phyloP scores from a whole-genome alignment of 2,329 filamentous ascomycete genomes.

The Ophiocordyceps camponoti-leonardi region DNA sequence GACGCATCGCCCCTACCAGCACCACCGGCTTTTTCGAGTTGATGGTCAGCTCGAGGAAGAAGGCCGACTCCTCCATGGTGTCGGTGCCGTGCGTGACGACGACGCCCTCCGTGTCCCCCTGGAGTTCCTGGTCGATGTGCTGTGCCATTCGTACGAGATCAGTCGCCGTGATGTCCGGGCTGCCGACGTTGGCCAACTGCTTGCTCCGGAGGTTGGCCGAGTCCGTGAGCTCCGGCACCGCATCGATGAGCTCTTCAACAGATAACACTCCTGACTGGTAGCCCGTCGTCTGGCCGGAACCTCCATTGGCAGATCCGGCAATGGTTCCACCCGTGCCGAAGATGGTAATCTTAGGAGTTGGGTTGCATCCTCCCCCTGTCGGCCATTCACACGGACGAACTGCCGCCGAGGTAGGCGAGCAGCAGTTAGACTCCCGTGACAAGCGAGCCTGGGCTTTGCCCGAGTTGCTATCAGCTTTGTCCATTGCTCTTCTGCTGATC shows the following conservation, averaged over 20 bases:
- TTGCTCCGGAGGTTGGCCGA: conserved; percentile 36
- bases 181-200: conserved; percentile 32
- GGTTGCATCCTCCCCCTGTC: background rate
- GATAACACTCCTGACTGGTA: conserved; percentile 26
- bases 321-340: conserved; percentile 43
- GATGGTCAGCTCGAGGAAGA: conserved; percentile 42
- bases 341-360: conserved; percentile 33
- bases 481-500: background rate
- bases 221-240: conserved; percentile 35
- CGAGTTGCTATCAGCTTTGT: background rate
- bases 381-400: background rate
- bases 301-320: conserved; percentile 28
- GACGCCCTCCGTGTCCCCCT: conserved; percentile 24
- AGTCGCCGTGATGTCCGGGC: conserved; percentile 26
- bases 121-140: conserved; percentile 29
- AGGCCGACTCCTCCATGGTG: conserved; percentile 45
- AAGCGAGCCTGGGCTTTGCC: background rate
- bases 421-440: background rate
- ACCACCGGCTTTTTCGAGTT: conserved; percentile 41
- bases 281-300: conserved; percentile 25
- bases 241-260: conserved; percentile 31
- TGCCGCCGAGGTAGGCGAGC: background rate
- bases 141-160: conserved; percentile 29
- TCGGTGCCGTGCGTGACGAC: conserved; percentile 51
- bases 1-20: conserved; percentile 44